phyloP scores from a whole-genome alignment of 2,329 filamentous ascomycete species.

The Colletotrichum sp. region DNA sequence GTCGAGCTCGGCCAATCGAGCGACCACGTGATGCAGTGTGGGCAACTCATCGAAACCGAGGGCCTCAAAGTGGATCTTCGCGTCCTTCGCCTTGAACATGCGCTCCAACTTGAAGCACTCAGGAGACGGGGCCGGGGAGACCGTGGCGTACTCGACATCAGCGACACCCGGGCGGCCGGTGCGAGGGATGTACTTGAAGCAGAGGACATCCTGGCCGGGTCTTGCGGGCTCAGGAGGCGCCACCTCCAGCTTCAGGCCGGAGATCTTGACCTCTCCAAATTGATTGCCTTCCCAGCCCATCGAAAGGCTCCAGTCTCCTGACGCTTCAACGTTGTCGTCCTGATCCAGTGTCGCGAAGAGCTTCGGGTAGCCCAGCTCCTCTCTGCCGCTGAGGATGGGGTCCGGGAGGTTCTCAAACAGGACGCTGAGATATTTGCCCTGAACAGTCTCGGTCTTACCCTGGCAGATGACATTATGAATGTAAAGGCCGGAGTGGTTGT shows the following conservation, averaged over 20 bases:
- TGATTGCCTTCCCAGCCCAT: neutral
- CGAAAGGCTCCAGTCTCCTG: neutral
- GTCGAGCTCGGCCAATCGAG: slow-evolving; percentile 57
- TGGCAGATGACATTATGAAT: slow-evolving; percentile 66
- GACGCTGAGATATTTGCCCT: slow-evolving; percentile 60
- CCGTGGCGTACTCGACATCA: slow-evolving; percentile 57
- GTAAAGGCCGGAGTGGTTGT: slow-evolving; percentile 63
- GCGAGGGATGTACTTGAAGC: slow-evolving; percentile 61
- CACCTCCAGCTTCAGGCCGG: neutral
- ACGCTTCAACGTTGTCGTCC: slow-evolving; percentile 18
- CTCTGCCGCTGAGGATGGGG: slow-evolving; percentile 62
- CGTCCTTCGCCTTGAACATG: slow-evolving; percentile 39
- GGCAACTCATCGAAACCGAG: slow-evolving; percentile 60
- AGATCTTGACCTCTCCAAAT: neutral
- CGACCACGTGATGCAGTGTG: slow-evolving; percentile 63
- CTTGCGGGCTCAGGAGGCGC: slow-evolving; percentile 31
- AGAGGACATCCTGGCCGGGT: slow-evolving; percentile 49
- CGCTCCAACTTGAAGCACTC: slow-evolving; percentile 33
- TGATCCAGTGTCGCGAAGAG: slow-evolving; percentile 45
- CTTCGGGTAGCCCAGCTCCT: slow-evolving; percentile 68
- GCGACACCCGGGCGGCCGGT: slow-evolving; percentile 55
- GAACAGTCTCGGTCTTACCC: slow-evolving; percentile 50
- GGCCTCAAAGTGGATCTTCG: slow-evolving; percentile 49
- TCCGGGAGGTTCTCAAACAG: slow-evolving; percentile 65
- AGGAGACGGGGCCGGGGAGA: slow-evolving; percentile 28